These are phyloP conservation scores for Crucihimalaya himalaica DNA, from an alignment of 345 rosid genomes.

Conservation along the genomic window DNA sequence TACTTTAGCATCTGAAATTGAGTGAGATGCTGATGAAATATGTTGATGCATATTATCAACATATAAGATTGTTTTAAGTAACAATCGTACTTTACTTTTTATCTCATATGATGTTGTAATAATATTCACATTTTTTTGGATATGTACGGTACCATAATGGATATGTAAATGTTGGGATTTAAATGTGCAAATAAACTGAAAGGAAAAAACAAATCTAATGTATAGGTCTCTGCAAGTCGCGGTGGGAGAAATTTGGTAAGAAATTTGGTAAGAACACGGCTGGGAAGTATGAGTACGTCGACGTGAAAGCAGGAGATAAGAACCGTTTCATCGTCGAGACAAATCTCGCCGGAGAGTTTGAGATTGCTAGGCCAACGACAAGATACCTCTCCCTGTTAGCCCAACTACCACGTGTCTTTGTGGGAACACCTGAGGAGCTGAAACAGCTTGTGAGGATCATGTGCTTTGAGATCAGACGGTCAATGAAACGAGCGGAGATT, in stretches of 20 bases:
- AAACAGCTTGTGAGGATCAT: conserved; percentile 64
- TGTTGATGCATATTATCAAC: too few relatives aligned
- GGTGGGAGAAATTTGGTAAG: conserved; percentile 70
- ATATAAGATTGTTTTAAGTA: not conserved
- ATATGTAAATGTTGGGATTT: not conserved
- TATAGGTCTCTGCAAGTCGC: conserved; percentile 81
- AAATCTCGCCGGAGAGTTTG: conserved; percentile 54
- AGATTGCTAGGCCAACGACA: conserved; percentile 66
- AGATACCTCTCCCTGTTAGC: conserved; percentile 47
- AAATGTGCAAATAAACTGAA: not conserved
- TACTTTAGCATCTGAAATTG: not conserved
- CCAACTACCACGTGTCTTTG: conserved; percentile 51
- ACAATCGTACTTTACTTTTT: not conserved
- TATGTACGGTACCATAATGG: not conserved
- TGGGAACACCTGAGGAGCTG: conserved; percentile 57
- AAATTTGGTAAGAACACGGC: conserved; percentile 54
- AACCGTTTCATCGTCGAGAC: conserved; percentile 66
- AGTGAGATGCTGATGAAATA: not conserved
- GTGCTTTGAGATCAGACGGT: conserved; percentile 57
- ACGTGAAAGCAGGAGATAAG: conserved; percentile 45
- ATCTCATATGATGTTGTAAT: not conserved
- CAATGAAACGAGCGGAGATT: conserved; percentile 56
- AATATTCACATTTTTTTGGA: not conserved
- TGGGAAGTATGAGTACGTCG: conserved; percentile 70
- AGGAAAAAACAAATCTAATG: not conserved